phyloP scores from a whole-genome alignment of 2,329 filamentous ascomycete species.

The Colletotrichum camelliae region DNA sequence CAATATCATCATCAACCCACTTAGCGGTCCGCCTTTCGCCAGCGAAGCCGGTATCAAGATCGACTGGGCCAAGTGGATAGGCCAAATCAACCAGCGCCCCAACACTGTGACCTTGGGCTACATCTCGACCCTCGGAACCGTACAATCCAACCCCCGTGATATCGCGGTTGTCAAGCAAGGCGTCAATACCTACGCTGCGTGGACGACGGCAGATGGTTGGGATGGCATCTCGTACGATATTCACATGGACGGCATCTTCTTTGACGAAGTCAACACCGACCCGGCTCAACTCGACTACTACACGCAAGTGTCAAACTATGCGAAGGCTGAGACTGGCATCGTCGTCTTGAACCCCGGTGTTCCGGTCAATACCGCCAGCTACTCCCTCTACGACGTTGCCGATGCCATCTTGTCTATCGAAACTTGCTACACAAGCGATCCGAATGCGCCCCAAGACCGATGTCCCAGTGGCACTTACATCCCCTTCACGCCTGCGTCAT shows the following conservation, averaged over 20 bases:
- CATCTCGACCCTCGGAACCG: neutral
- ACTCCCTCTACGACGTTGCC: neutral
- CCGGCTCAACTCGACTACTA: neutral
- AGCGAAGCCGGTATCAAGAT: neutral
- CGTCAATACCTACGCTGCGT: neutral
- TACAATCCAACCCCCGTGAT: neutral
- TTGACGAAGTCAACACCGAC: neutral
- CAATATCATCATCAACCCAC: neutral
- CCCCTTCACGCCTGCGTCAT: neutral
- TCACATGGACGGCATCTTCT: neutral
- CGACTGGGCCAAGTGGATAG: slow-evolving; percentile 3
- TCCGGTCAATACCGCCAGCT: neutral
- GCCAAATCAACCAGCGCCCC: neutral
- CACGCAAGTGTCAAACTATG: neutral
- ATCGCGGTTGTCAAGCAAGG: neutral
- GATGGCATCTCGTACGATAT: neutral
- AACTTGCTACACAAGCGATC: neutral
- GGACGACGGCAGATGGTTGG: neutral
- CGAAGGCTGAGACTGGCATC: neutral
- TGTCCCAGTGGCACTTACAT: neutral
- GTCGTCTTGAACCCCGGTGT: neutral
- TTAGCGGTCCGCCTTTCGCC: neutral
- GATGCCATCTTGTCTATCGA: neutral
- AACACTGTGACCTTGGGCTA: neutral
- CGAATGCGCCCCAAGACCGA: neutral